These are phyloP conservation scores for Coemansia sp. DNA, from an alignment of 192 early-diverging fungal genomes.

Conservation along the genomic window DNA sequence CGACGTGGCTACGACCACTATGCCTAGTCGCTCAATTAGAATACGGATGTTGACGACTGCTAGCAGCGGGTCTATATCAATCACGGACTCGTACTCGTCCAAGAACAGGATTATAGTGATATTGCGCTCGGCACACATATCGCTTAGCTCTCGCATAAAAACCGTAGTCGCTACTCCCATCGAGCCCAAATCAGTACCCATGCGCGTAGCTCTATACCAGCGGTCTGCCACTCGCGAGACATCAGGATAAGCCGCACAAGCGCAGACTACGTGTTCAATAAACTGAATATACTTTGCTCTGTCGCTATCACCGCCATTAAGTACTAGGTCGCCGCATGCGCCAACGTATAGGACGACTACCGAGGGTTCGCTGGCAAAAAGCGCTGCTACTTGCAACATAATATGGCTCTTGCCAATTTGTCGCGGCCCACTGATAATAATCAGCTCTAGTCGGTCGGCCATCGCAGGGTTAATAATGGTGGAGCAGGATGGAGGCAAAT, in stretches of 20 bases:
- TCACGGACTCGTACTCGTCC: conserved; percentile 21
- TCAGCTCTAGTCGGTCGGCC: conserved; percentile 6
- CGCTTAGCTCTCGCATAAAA: conserved; percentile 5
- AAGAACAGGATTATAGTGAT: conserved; percentile 18
- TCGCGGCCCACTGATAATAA: conserved; percentile 23
- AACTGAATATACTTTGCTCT: conserved; percentile 15
- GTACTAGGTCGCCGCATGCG: conserved; percentile 13
- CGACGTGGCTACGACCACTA: conserved; percentile 2
- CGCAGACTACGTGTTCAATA: conserved; percentile 23
- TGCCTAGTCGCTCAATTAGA: conserved; percentile 5
- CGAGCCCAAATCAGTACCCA: not conserved
- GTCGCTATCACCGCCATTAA: not conserved
- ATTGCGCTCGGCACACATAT: not conserved
- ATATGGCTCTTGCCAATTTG: conserved; percentile 39
- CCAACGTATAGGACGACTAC: conserved; percentile 23
- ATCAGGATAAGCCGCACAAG: conserved; percentile 7
- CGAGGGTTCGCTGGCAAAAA: conserved; percentile 16
- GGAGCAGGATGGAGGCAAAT: not conserved
- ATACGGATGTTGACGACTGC: conserved; percentile 3
- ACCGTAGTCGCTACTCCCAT: conserved; percentile 10
- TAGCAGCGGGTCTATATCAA: not conserved
- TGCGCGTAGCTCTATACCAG: conserved; percentile 23
- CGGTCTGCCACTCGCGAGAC: conserved; percentile 1
- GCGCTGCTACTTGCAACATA: conserved; percentile 23
- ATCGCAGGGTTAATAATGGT: not conserved